Base-by-base conservation (phyloP, 2,329 filamentous ascomycete genomes). In the Sporothrix brasiliensis region DNA sequence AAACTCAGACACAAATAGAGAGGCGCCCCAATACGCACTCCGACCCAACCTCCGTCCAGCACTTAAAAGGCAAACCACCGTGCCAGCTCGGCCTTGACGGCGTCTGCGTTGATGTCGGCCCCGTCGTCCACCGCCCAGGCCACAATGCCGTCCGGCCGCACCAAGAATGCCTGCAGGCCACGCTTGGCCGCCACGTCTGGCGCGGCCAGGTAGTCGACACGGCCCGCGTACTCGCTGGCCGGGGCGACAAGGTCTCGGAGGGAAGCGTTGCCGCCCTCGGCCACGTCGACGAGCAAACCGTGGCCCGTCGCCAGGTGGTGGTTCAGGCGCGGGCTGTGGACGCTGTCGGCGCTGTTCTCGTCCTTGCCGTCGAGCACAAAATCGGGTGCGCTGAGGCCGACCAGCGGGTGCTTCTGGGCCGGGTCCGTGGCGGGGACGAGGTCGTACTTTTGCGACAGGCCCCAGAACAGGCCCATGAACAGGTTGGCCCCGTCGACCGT, bases 361-460 rank as follows among this genome's bases (percentile, higher is more conserved):
- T 53, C 63, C 30, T 69, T 56, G 19, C 30, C 16, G n/a, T 67
- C 65, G 49, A 73, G 68, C 70, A 72, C 70, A 39, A 73, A 69
- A 19, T 73, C 72, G 30, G 70, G 72, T 41, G 70, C 70, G 53
- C 72, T 73, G 24, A 30, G 19, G 1, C 72, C 70, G 1, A 72
- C 70, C 3, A 70, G 47, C 16, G 70, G 71, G 70, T 73, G 21
- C 74, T n/a, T 67, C 4, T 4, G 30, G 27, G 34, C 34, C 34
- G 34, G 7, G 5, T 7, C 7, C 7, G 34, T 34, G 3, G 75
- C 34, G 76, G 74, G 19, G 61, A 52, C 4, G 21, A 79, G 70
- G 47, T 78, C 76, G 58, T 81, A 79, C 60, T 81, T 77, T 4
- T 79, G 80, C 11, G 76, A 76, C 66, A 74, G 74, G 4, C 80